Evolutionary conservation across 192 early-diverging fungal genomes (phyloP).

Genomic region (Gonapodya prolifera): DNA sequence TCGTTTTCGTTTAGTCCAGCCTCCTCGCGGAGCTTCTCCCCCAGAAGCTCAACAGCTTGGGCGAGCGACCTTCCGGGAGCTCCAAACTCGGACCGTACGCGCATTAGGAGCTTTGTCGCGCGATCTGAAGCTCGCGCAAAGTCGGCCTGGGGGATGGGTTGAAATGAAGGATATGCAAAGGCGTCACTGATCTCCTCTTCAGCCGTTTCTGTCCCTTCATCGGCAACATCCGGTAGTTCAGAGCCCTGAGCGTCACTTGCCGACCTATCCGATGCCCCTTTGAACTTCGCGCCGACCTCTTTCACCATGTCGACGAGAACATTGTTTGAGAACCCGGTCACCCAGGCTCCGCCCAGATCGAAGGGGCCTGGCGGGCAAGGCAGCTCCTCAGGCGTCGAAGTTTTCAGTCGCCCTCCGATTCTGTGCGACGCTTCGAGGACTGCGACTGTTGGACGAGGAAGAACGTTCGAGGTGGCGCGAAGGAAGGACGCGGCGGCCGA

Average conservation of each 20-base stretch:
- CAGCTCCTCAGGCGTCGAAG: neutral
- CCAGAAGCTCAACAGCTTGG: neutral
- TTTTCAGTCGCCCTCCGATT: neutral
- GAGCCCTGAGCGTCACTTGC: neutral
- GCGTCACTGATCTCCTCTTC: neutral
- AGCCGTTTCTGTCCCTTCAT: too few relatives aligned
- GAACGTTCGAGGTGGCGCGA: neutral
- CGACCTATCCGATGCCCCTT: neutral
- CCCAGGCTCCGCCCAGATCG: conserved; percentile 6
- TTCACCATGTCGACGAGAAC: neutral
- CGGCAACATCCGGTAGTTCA: too few relatives aligned
- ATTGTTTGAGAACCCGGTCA: neutral
- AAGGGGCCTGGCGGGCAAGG: neutral
- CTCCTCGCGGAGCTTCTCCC: neutral
- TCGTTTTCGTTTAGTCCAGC: neutral
- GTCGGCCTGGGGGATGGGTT: neutral
- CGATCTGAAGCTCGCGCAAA: neutral
- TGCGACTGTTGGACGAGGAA: neutral
- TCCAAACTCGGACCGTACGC: conserved; percentile 2
- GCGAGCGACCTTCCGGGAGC: neutral
- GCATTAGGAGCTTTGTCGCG: neutral
- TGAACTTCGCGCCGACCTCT: neutral
- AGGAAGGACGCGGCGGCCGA: neutral
- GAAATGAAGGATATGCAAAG: neutral
- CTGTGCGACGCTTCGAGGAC: neutral